Evolutionary conservation across 2,329 filamentous ascomycete genomes (phyloP), one percentile per base, ranked within the genome.

Genomic region (Rutstroemia sp.): DNA sequence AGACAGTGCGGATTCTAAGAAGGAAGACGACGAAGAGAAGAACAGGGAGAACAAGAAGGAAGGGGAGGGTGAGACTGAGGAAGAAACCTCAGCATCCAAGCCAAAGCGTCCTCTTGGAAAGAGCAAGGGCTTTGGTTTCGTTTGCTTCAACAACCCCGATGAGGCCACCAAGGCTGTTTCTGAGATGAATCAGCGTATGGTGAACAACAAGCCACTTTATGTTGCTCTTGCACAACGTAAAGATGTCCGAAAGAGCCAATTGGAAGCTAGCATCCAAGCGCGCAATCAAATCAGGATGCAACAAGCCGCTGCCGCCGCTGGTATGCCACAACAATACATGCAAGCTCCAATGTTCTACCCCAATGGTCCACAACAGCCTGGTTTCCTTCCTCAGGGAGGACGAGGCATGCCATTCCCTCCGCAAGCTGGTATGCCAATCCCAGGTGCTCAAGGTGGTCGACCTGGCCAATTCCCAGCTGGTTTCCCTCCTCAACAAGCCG

Each of bases 151-250:
- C 83, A 97, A 95, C 81, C 92, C 94, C 59, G 94, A 99, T 69
- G 94, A 99, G 74, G 94, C 94, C 64, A 96, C 92, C 77, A 97
- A 97, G 85, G 94, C 94, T 63, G 92, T 99, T 63, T 91, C 92
- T 60, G 94, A 99, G 76, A 96, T 97, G 90, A 99, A 99, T 81
- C 92, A 97, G 81, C 91, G 94, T 75, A 99, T 99, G 94, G 81
- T 97, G 66, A 88, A 92, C 74, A 83, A 83, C 78, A 99, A 99
- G 85, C 94, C 94, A 57, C 82, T 99, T 60, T 99, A 99, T 72
- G 94, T 99, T 69, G 94, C 94, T 67, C 84, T 99, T 64, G 94
- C 94, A 63, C 94, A 99, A 82, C 92, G 94, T 77, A 99, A 99
- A 85, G 94, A 99, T 76, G 92, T 99, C 69, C 92, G 94, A 76